Evolutionary conservation across 2,329 filamentous ascomycete species (phyloP), one percentile per base, ranked within the genome.

Genomic region (Aureobasidium sp.): DNA sequence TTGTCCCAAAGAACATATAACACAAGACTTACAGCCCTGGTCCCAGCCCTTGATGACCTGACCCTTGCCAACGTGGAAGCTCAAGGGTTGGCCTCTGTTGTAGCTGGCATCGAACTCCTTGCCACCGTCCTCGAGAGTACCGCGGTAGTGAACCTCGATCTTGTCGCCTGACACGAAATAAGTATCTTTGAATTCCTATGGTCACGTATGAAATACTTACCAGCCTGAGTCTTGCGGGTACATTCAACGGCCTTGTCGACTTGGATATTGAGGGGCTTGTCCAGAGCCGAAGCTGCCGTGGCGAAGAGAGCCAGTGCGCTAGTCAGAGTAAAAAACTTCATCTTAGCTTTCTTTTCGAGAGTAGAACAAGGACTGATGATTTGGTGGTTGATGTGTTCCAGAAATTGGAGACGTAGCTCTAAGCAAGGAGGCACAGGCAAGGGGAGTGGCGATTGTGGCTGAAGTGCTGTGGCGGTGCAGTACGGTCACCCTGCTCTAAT

Each of bases 21-120:
- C 9, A 33, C 31, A 49, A 39, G 12, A 61, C 58, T 61, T 14
- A 61, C 58, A 50, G 58, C 93, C 93, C 72, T 96, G 79, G 70
- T 97, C 93, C 92, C 92, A 97, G 70, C 93, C 93, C 80, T 94
- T 91, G 77, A 99, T 99, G 63, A 97, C 94, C 74, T 89, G 85
- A 49, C 93, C 92, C 60, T 81, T 79, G 62, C 93, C 94, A 48
- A 99, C 80, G 66, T 81, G 84, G 78, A 99, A 97, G 68, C 74
- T 79, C 70, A 99, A 82, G 5, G 94, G 94, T 64, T 79, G 75
- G 61, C 86, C 85, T 62, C 93, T 86, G 71, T 95, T 87, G 78
- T 96, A 96, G 74, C 73, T 76, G 62, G 76, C 74, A 67, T 78
- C 75, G 68, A 77, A 77, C 62, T 78, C 76, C 67, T 71, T 75